These are phyloP conservation scores for Viola pubescens DNA, from an alignment of 441 rosid genomes.

Conservation along the genomic window DNA sequence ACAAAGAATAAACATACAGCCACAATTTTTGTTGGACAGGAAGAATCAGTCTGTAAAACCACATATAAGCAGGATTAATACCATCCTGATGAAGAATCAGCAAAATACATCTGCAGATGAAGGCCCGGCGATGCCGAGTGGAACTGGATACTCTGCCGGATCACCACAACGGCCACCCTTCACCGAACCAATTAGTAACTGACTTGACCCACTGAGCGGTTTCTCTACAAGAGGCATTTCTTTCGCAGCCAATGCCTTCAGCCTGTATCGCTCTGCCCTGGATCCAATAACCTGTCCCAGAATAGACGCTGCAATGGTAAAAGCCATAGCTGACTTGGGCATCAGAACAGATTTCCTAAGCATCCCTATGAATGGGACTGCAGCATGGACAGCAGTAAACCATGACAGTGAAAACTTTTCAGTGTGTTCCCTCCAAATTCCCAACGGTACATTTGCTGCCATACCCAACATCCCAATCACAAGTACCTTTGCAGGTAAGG, in stretches of 20 bases:
- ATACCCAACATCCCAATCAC: constrained; percentile 74
- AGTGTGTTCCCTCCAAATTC: constrained; percentile 83
- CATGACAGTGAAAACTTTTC: constrained; percentile 61
- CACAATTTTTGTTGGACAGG: background rate
- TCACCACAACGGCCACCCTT: constrained; percentile 30
- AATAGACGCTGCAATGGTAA: constrained; percentile 72
- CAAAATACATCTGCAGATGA: constrained; percentile 35
- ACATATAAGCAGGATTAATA: background rate
- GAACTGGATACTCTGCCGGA: constrained; percentile 25
- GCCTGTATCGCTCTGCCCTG: constrained; percentile 68
- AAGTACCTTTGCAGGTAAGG: constrained; percentile 67
- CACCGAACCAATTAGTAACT: constrained; percentile 25
- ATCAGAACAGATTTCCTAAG: constrained; percentile 75
- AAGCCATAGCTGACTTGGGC: constrained; percentile 84
- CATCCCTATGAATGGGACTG: constrained; percentile 83
- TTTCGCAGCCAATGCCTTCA: constrained; percentile 40
- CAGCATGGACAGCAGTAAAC: constrained; percentile 79
- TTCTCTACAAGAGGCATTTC: constrained; percentile 22
- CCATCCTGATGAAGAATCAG: constrained; percentile 17
- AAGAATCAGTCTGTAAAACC: constrained; percentile 1
- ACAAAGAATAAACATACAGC: constrained; percentile 11
- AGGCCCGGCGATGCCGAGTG: constrained; percentile 30
- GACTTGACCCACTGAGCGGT: constrained; percentile 18
- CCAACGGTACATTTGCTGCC: constrained; percentile 77
- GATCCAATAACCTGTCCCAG: constrained; percentile 82